phyloP scores from a whole-genome alignment of 352 stramenopile species.

The Globisporangium irregulare region DNA sequence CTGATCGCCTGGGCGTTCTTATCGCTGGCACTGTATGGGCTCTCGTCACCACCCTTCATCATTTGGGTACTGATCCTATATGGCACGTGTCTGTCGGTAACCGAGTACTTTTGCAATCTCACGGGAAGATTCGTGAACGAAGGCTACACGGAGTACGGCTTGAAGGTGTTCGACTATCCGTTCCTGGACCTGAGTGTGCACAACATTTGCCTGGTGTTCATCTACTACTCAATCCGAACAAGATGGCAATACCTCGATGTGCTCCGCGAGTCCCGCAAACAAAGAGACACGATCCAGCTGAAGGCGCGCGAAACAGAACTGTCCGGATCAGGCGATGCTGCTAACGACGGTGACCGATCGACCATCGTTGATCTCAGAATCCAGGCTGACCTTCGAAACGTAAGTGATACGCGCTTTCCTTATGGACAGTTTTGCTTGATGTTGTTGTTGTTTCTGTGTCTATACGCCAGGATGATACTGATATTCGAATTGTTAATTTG shows the following conservation, averaged over 20 bases:
- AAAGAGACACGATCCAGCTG: conserved; percentile 20
- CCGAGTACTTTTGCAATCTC: conserved; percentile 70
- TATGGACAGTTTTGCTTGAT: background rate
- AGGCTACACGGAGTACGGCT: conserved; percentile 56
- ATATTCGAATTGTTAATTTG: background rate
- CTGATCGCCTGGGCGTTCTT: conserved; percentile 68
- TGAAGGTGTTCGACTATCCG: conserved; percentile 70
- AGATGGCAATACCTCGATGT: conserved; percentile 74
- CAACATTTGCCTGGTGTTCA: conserved; percentile 71
- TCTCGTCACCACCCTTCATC: conserved; percentile 44
- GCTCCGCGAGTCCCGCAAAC: conserved; percentile 27
- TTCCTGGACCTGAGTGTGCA: conserved; percentile 75
- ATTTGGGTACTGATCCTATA: conserved; percentile 69
- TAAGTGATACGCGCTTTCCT: conserved; percentile 17
- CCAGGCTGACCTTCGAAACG: conserved; percentile 50
- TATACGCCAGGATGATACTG: background rate
- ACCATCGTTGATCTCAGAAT: conserved; percentile 35
- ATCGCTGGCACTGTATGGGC: conserved; percentile 62
- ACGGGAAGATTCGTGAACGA: conserved; percentile 42
- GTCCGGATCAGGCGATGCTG: conserved; percentile 3
- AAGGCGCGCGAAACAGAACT: conserved; percentile 7
- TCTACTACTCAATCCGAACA: conserved; percentile 78
- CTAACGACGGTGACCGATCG: conserved; percentile 20
- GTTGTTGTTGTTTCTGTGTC: background rate
- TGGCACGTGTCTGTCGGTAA: conserved; percentile 45